Base-by-base conservation (phyloP, 2,329 filamentous ascomycete species). In the Colletotrichum sp. region DNA sequence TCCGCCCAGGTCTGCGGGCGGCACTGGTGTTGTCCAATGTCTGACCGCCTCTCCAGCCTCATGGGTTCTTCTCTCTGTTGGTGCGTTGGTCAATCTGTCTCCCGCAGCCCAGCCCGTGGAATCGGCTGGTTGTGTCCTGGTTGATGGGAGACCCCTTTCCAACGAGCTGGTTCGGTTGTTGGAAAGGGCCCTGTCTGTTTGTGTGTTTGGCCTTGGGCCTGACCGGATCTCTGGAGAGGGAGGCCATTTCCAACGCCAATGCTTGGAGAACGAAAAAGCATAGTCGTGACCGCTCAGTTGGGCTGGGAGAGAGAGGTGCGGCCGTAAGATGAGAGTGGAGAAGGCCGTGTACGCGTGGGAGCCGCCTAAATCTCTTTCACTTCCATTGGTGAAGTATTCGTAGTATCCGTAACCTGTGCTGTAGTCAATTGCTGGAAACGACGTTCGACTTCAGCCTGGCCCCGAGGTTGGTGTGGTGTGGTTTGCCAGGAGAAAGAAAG, bases 221-320 rank as follows among this genome's bases (percentile, higher is more conserved):
- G 55, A 66, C 63, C 69, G 26, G 69, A 36, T 67, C 39, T 52
- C 30, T 67, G 55, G 68, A 52, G 13, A 57, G 64, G 39, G 15
- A 24, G 61, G 15, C 13, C 30, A 52, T 24, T 60, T 30, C 48
- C 60, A 21, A 34, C 36, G 69, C 69, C 69, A 68, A 68, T 67
- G 64, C 57, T 75, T 68, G 57, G 70, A 67, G 69, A 75, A 75
- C 26, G 59, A 72, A 73, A 68, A 75, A 75, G 69, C 32, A 73
- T 73, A 36, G 63, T 68, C 21, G 28, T 66, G 63, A 60, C 43
- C 57, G 43, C 15, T 68, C 24, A 30, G 28, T 30, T 30, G 28
- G 32, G 69, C 39, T 64, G 70, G 73, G 57, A 67, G 64, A 63
- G 26, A 67, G 64, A 63, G 32, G 16, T 73, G 57, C 73, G 73